Base-by-base conservation (phyloP, 202 grass and related monocot genomes). In the Zoysia matrella region DNA sequence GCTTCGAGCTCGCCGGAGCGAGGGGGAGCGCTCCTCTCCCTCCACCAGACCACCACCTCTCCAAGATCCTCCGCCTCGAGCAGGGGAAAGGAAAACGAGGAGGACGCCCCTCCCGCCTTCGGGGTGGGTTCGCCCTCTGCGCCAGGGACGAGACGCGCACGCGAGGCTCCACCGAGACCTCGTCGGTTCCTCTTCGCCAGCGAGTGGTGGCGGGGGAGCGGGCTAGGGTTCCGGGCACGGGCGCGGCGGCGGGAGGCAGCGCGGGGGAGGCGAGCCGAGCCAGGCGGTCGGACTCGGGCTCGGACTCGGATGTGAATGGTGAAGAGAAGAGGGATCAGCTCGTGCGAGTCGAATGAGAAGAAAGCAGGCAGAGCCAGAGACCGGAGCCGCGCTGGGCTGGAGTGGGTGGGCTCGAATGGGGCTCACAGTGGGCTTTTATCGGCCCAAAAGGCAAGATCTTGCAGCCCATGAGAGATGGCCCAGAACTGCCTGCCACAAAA, bases 181-280 rank as follows among this genome's bases (percentile, higher is more conserved):
- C n/a, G 55, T 54, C 39, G 72, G 42, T 48, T 22, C 76, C 40
- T 36, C 63, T 68, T 68, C 77, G 40, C 6, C 77, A 65, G 52
- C 65, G 77, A 14, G 41, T 8, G 63, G 76, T 8, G 22, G 47
- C 39, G 55, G 13, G 3, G 48, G 14, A 2, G 56, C 3, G 10
- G 48, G 42, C 18, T 79, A 79, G 76, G 76, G 64, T 79, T 79
- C 1, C 52, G 36, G 75, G 75, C 61, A 4, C 22, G 60, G 72
- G 13, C 72, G 54, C 53, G 55, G 73, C 58, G 74, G 74, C 46
- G 22, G 22, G 22, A 30, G 22, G 22, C 22, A 30, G 22, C 22
- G 22, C 22, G 0, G 22, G 22, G 18, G 60, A n/a, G 41, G 41
- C 54, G 72, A 60, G 76, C 52, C 63, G 76, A n/a, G 47, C 13